Conservation (phyloP, 1,284 basidiomycete genomes). For the Sporisorium graminicola region DNA sequence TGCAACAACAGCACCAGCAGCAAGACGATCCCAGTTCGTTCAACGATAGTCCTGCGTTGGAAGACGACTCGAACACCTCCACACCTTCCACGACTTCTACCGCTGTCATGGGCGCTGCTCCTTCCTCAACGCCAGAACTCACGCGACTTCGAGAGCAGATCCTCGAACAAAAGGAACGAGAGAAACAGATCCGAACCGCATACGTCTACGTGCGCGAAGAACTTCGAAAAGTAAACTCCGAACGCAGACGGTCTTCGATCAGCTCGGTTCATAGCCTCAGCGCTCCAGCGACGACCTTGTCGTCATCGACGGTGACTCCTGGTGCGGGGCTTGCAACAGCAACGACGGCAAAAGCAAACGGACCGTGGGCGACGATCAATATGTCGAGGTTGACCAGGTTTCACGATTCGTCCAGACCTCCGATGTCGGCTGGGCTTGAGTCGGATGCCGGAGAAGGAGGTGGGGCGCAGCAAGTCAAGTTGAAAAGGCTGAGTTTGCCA, state of each 20-base stretch:
- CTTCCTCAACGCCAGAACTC: slow-evolving; percentile 19
- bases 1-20: slow-evolving; percentile 11
- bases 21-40: slow-evolving; percentile 3
- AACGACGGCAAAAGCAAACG: background rate
- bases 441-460: slow-evolving; percentile 7
- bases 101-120: background rate
- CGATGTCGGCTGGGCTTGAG: background rate
- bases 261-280: background rate
- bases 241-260: slow-evolving; percentile 34
- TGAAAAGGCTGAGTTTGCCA: slow-evolving; percentile 49
- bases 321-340: background rate
- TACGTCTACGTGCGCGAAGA: slow-evolving; percentile 61
- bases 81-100: background rate
- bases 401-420: background rate
- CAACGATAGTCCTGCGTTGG: background rate
- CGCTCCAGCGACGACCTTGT: background rate
- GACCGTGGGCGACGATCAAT: background rate
- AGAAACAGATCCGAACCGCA: slow-evolving; percentile 57
- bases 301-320: background rate
- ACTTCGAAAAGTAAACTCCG: slow-evolving; percentile 49
- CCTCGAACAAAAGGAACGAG: slow-evolving; percentile 46
- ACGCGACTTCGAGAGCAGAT: slow-evolving; percentile 34
- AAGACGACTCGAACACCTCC: background rate
- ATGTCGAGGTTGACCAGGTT: background rate
- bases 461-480: slow-evolving; percentile 13